Percentiles rank a stretch among this genome's conserved stretches.
These are phyloP conservation scores for Decorospora gaudefroyi DNA, from an alignment of 2,329 filamentous ascomycete genomes.

Conservation along the genomic window DNA sequence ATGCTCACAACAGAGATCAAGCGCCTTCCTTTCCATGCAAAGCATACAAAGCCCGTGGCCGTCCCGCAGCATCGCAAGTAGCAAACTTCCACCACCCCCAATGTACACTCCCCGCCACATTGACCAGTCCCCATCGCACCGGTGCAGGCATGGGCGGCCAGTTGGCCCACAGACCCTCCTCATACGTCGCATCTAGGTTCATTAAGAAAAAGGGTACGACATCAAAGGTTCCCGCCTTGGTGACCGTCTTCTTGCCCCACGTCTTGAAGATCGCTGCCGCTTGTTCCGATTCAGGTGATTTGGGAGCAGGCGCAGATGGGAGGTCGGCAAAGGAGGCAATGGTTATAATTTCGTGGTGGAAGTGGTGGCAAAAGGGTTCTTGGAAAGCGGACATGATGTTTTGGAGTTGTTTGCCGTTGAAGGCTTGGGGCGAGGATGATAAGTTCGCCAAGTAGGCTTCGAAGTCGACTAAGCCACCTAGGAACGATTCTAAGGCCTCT, in stretches of 20 bases:
- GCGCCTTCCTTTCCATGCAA: not conserved
- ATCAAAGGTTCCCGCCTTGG: slow-evolving; percentile 62
- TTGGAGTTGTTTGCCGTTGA: slow-evolving; percentile 31
- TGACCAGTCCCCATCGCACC: slow-evolving; percentile 63
- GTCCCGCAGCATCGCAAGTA: slow-evolving; percentile 61
- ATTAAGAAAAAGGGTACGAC: slow-evolving; percentile 68
- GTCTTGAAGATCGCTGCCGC: slow-evolving; percentile 60
- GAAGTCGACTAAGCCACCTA: slow-evolving; percentile 32
- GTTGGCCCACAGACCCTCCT: slow-evolving; percentile 63
- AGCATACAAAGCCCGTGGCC: slow-evolving; percentile 53
- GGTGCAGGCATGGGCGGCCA: slow-evolving; percentile 69
- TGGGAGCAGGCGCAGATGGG: slow-evolving; percentile 56
- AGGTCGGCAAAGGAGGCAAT: slow-evolving; percentile 51
- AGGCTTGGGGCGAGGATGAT: slow-evolving; percentile 21
- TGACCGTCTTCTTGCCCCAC: slow-evolving; percentile 68
- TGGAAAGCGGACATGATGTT: slow-evolving; percentile 39
- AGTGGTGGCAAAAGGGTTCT: slow-evolving; percentile 35
- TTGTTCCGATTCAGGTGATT: slow-evolving; percentile 50
- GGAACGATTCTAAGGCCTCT: slow-evolving; percentile 35
- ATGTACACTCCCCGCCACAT: slow-evolving; percentile 62
- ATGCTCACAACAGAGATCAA: too few relatives aligned
- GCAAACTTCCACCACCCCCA: slow-evolving; percentile 67
- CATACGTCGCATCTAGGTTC: slow-evolving; percentile 64
- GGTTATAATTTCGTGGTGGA: slow-evolving; percentile 43
- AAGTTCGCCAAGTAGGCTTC: slow-evolving; percentile 32